These are phyloP conservation scores for Venturia pyrina DNA, from an alignment of 2,329 filamentous ascomycete genomes.

Conservation along the genomic window DNA sequence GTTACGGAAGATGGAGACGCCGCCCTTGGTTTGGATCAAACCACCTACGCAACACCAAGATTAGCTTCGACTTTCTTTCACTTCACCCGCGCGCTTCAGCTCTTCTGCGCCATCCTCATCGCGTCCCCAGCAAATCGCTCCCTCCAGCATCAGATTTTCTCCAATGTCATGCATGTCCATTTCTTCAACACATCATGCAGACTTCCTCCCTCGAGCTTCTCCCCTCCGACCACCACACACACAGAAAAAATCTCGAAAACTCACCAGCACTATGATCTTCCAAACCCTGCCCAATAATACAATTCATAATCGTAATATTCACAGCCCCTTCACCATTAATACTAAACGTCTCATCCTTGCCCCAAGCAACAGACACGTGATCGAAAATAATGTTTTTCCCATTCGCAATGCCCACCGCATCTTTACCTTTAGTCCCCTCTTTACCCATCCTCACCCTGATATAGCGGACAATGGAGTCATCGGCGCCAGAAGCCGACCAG, in stretches of 20 bases:
- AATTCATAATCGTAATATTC: constrained; percentile 43
- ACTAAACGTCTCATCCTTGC: constrained; percentile 46
- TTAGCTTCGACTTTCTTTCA: background rate
- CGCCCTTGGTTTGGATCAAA: constrained; percentile 41
- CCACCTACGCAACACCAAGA: constrained; percentile 18
- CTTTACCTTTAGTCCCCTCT: constrained; percentile 41
- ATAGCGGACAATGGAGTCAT: constrained; percentile 46
- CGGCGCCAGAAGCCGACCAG: constrained; percentile 41
- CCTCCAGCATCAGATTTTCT: no score
- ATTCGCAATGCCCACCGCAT: constrained; percentile 43
- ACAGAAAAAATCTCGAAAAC: background rate
- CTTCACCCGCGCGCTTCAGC: background rate
- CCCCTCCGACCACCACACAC: background rate
- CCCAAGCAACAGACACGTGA: constrained; percentile 44
- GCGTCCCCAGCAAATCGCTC: no score
- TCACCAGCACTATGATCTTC: constrained; percentile 42
- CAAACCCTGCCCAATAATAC: constrained; percentile 44
- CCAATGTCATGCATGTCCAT: no score
- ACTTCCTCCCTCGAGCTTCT: no score
- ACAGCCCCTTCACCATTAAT: constrained; percentile 36
- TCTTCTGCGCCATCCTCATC: background rate
- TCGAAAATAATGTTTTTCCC: constrained; percentile 47
- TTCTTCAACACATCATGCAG: no score
- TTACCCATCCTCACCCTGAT: constrained; percentile 46
- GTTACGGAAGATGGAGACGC: constrained; percentile 43